Evolutionary conservation across 495 filamentous ascomycete species (phyloP).

Genomic region (Lichina pygmaea): DNA sequence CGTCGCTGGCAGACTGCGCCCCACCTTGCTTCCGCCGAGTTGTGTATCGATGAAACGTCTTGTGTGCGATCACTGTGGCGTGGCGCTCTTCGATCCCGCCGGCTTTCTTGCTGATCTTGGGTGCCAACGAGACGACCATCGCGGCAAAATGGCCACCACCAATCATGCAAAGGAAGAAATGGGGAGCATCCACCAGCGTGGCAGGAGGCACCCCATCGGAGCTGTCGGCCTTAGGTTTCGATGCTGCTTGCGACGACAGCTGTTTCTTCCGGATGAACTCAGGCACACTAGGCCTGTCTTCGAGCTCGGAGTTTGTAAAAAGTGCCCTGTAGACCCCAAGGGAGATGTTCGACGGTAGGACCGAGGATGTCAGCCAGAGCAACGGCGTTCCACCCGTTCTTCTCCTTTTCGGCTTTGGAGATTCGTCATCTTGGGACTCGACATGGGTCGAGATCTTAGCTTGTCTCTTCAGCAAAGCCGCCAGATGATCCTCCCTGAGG

Average conservation of each 20-base stretch:
- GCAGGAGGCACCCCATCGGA: background rate
- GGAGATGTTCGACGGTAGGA: constrained; percentile 48
- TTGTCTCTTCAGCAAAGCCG: constrained; percentile 55
- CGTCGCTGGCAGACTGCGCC: constrained; percentile 75
- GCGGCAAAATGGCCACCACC: constrained; percentile 93
- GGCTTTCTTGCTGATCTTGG: constrained; percentile 43
- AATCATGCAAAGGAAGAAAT: constrained; percentile 94
- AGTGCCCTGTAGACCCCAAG: constrained; percentile 68
- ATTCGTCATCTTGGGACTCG: constrained; percentile 18
- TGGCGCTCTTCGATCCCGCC: constrained; percentile 46
- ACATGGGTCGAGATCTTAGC: constrained; percentile 35
- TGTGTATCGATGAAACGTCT: constrained; percentile 94
- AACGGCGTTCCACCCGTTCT: constrained; percentile 44
- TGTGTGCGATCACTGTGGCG: constrained; percentile 70
- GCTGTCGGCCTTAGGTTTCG: constrained; percentile 21
- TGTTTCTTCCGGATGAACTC: constrained; percentile 50
- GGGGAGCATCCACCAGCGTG: constrained; percentile 17
- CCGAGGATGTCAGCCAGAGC: constrained; percentile 58
- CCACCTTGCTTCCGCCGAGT: constrained; percentile 91
- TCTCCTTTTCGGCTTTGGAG: constrained; percentile 15
- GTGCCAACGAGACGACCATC: constrained; percentile 75
- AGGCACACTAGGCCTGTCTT: constrained; percentile 30
- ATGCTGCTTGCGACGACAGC: constrained; percentile 23
- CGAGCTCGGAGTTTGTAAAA: constrained; percentile 44
- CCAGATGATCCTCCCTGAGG: constrained; percentile 31